Evolutionary conservation across 495 filamentous ascomycete genomes (phyloP).

Genomic region (Cercophora scortea): DNA sequence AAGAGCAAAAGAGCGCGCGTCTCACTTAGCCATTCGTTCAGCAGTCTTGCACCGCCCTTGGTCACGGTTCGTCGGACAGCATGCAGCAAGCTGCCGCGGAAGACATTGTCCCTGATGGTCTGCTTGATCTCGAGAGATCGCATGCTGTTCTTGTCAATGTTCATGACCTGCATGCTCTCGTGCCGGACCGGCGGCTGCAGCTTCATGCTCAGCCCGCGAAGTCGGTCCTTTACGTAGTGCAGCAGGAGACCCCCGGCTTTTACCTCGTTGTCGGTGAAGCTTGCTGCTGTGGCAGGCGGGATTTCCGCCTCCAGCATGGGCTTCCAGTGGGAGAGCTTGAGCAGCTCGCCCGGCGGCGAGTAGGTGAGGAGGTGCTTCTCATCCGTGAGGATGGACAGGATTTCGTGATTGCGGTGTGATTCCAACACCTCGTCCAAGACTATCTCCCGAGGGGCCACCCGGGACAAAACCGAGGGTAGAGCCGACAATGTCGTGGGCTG

Average conservation of each 20-base stretch:
- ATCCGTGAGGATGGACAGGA: conserved; percentile 42
- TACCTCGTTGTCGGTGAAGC: conserved; percentile 46
- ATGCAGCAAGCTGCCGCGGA: conserved; percentile 79
- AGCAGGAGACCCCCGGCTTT: conserved; percentile 67
- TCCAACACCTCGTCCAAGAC: conserved; percentile 60
- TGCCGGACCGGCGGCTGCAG: conserved; percentile 74
- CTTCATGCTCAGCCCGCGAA: conserved; percentile 74
- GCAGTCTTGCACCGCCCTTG: conserved; percentile 76
- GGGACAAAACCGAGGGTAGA: conserved; percentile 68
- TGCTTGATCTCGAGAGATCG: conserved; percentile 80
- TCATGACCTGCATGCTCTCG: conserved; percentile 69
- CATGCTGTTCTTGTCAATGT: conserved; percentile 85
- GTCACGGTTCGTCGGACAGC: conserved; percentile 83
- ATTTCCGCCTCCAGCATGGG: conserved; percentile 66
- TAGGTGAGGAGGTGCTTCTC: conserved; percentile 54
- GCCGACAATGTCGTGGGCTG: conserved; percentile 66
- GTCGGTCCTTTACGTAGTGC: conserved; percentile 69
- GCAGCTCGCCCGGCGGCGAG: conserved; percentile 33
- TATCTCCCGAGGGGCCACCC: conserved; percentile 79
- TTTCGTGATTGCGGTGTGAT: conserved; percentile 31
- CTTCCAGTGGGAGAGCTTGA: conserved; percentile 59
- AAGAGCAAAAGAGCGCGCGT: neutral
- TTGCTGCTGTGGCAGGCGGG: conserved; percentile 29
- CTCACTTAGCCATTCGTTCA: conserved; percentile 75
- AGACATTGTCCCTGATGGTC: conserved; percentile 66